Percentiles rank a stretch among this genome's conserved stretches.
phyloP scores from a whole-genome alignment of 306 rosid genomes.

The Clitoria ternatea region DNA sequence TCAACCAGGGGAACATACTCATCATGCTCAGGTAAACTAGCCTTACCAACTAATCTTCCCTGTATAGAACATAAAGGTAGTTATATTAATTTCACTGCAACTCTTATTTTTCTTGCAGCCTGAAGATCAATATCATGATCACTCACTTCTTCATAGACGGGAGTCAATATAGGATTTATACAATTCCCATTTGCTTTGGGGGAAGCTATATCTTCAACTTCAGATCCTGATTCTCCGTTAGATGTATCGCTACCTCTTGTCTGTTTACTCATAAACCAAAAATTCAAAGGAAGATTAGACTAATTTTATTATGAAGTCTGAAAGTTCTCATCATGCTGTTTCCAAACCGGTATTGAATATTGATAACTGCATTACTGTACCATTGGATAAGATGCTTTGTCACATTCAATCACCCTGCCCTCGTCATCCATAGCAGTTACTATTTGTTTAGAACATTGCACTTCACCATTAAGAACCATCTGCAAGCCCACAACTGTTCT shows the following conservation, averaged over 20 bases:
- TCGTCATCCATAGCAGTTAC: constrained; percentile 47
- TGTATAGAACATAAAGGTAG: constrained; percentile 33
- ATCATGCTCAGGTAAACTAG: constrained; percentile 38
- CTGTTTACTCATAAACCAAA: constrained; percentile 37
- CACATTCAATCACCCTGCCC: constrained; percentile 49
- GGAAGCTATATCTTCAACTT: constrained; percentile 72
- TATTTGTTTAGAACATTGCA: constrained; percentile 49
- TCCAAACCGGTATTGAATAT: constrained; percentile 14
- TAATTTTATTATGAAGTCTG: not conserved
- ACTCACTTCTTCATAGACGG: constrained; percentile 75
- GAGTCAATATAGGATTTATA: constrained; percentile 55
- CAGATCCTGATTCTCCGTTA: constrained; percentile 83
- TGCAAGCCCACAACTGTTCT: constrained; percentile 30
- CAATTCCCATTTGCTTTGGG: constrained; percentile 56
- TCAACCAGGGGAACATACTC: constrained; percentile 66
- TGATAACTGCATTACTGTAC: too few species aligned
- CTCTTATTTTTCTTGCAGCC: not conserved
- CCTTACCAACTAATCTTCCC: constrained; percentile 47
- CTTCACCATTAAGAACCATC: constrained; percentile 72
- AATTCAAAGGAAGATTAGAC: constrained; percentile 1
- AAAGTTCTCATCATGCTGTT: not conserved
- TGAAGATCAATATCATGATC: constrained; percentile 1
- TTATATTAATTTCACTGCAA: not conserved
- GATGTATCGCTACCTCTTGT: constrained; percentile 66
- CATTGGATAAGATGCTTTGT: constrained; percentile 46